Conservation (phyloP, 306 rosid genomes). For the Vigna trinervia region DNA sequence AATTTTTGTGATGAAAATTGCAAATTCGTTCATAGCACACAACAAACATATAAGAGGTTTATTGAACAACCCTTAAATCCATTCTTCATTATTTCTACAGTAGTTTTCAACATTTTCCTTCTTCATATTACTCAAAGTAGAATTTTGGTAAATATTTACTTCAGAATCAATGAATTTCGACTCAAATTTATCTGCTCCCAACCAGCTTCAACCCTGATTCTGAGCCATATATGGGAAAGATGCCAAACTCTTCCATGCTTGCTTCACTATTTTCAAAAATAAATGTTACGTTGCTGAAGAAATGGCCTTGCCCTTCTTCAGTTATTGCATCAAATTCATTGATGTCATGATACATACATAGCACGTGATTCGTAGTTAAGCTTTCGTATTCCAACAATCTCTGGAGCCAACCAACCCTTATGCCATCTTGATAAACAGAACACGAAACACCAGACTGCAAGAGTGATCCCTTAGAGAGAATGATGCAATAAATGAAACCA, state of each 20-base stretch:
- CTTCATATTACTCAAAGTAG: too few relatives aligned
- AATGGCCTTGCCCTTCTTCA: not conserved
- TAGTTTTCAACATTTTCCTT: too few relatives aligned
- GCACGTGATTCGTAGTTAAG: conserved; percentile 2
- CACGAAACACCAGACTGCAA: not conserved
- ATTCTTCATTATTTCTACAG: too few relatives aligned
- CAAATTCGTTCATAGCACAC: too few relatives aligned
- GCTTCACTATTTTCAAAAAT: not conserved
- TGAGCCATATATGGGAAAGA: conserved; percentile 18
- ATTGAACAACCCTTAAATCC: too few relatives aligned
- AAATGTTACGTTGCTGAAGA: conserved; percentile 21
- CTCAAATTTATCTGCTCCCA: not conserved
- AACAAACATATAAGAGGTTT: too few relatives aligned
- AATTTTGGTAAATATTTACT: too few relatives aligned
- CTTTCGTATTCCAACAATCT: not conserved
- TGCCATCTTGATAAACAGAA: not conserved
- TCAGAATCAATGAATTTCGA: not conserved
- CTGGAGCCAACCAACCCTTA: not conserved
- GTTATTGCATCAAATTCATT: not conserved
- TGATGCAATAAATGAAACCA: conserved; percentile 11
- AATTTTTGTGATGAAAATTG: too few relatives aligned
- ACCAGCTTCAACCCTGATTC: not conserved
- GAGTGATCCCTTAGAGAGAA: conserved; percentile 8
- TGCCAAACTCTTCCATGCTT: conserved; percentile 8
- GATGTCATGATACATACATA: not conserved